Percentiles rank a stretch among this genome's conserved stretches.
These are phyloP conservation scores for Pythium chondricola DNA, from an alignment of 352 stramenopile genomes.

Conservation along the genomic window DNA sequence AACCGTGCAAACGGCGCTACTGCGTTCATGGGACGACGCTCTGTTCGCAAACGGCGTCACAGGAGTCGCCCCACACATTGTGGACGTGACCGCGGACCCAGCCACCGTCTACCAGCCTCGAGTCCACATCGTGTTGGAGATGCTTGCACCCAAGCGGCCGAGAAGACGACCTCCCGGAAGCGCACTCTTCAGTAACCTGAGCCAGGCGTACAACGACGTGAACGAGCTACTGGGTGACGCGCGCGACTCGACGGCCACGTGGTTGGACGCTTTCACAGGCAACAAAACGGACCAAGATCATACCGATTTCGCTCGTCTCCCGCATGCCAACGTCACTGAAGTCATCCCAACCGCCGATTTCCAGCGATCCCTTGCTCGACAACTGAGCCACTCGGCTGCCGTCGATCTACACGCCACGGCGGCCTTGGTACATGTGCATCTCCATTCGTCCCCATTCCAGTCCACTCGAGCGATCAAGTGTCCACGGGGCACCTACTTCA, in stretches of 20 bases:
- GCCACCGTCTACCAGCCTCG: background rate
- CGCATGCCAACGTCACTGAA: constrained; percentile 7
- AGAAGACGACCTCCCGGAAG: background rate
- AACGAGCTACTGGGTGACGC: background rate
- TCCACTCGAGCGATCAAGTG: constrained; percentile 11
- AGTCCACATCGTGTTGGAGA: constrained; percentile 10
- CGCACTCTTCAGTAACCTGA: constrained; percentile 1
- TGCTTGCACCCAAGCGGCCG: constrained; percentile 1
- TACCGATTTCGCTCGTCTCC: background rate
- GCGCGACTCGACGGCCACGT: constrained; percentile 1
- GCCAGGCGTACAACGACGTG: constrained; percentile 5
- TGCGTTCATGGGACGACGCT: background rate
- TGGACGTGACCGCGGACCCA: constrained; percentile 4
- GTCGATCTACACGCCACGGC: background rate
- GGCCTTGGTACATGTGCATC: background rate
- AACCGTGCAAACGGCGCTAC: constrained; percentile 2
- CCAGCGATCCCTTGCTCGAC: background rate
- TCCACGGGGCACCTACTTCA: constrained; percentile 13
- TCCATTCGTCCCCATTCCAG: constrained; percentile 4
- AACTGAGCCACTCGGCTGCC: constrained; percentile 1
- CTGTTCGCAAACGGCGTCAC: constrained; percentile 6
- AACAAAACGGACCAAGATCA: background rate
- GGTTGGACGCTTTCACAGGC: constrained; percentile 1
- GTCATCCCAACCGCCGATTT: constrained; percentile 2
- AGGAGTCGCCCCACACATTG: constrained; percentile 4